These are phyloP conservation scores for Geotrichum europaeum DNA, from an alignment of 1,139 yeast species.

Conservation along the genomic window DNA sequence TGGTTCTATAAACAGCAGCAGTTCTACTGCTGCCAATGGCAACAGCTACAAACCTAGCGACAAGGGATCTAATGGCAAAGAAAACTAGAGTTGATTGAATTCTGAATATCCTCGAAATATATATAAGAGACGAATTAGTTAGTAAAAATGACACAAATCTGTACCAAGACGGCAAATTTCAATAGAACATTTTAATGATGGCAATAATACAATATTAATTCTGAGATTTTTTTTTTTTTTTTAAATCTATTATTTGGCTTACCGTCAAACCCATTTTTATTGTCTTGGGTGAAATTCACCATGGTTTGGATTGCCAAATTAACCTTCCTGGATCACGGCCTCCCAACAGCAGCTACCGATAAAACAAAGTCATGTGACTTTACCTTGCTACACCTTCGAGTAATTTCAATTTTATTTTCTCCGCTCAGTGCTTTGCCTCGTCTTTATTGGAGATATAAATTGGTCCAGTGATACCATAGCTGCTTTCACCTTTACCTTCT, in stretches of 20 bases:
- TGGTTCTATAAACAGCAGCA: neutral
- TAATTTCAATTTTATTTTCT: neutral
- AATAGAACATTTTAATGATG: neutral
- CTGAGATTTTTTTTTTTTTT: neutral
- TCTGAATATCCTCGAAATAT: neutral
- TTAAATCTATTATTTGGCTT: too few relatives aligned
- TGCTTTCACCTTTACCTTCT: neutral
- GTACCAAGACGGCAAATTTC: neutral
- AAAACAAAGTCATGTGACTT: neutral
- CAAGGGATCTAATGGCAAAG: neutral
- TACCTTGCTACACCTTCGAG: neutral
- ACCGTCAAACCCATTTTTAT: too few relatives aligned
- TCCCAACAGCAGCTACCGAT: neutral
- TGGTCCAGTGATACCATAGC: neutral
- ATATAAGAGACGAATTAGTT: neutral
- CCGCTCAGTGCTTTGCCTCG: neutral
- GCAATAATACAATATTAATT: too few relatives aligned
- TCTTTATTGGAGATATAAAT: neutral
- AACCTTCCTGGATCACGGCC: neutral
- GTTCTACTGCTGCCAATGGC: neutral
- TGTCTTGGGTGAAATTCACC: too few relatives aligned
- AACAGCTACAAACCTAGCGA: neutral
- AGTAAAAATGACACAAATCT: neutral
- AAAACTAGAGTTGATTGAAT: neutral
- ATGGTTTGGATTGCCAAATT: too few relatives aligned